These are phyloP conservation scores for bread wheat (Triticum aestivum) DNA, from an alignment of 176 grass and related monocot species.

Conservation along the genomic window DNA sequence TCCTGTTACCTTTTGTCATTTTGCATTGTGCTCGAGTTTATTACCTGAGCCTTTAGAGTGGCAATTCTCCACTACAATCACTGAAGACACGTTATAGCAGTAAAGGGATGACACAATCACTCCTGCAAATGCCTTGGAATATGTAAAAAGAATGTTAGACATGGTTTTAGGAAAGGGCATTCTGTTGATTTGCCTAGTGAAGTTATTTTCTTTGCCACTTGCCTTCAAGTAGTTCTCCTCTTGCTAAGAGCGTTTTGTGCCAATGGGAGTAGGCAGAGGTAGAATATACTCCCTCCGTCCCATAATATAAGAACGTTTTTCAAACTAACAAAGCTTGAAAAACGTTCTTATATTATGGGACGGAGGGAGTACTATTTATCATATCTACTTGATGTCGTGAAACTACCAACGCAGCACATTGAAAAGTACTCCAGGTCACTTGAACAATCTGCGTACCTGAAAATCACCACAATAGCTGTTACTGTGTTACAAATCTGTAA, in stretches of 20 bases:
- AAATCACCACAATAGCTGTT: neutral
- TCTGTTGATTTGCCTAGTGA: neutral
- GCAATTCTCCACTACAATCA: neutral
- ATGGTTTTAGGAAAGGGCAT: neutral
- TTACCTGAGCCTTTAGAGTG: neutral
- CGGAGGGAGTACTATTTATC: neutral
- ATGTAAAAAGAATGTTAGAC: slow-evolving; percentile 3
- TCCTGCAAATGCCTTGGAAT: neutral
- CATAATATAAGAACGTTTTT: too few species aligned
- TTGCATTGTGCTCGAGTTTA: neutral
- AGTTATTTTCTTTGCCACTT: neutral
- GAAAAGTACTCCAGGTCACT: neutral
- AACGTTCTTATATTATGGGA: too few species aligned
- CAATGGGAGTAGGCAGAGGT: neutral
- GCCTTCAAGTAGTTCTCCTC: neutral
- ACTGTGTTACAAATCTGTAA: neutral
- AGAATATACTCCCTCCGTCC: neutral
- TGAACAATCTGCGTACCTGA: neutral
- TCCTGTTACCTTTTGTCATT: neutral
- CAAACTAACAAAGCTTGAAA: too few species aligned
- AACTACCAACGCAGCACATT: neutral
- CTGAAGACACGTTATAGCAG: slow-evolving; percentile 1
- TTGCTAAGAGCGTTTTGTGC: neutral
- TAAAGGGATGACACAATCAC: neutral
- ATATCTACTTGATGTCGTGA: neutral